These are phyloP conservation scores for Aspergillus proliferans DNA, from an alignment of 2,329 filamentous ascomycete genomes.

Conservation along the genomic window DNA sequence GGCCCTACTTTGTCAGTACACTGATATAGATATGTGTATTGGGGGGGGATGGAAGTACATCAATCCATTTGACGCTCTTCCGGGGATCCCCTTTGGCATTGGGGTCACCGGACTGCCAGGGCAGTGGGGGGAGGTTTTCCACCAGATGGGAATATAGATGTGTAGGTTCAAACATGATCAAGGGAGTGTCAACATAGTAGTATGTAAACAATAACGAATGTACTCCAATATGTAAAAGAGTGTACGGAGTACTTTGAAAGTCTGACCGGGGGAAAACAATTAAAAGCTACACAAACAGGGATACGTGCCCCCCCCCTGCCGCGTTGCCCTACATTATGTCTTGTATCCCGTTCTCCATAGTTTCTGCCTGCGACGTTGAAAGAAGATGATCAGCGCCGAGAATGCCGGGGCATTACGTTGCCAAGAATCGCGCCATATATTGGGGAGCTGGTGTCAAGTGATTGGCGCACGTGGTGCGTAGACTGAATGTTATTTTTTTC, in stretches of 20 bases:
- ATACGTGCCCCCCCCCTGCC: too few relatives aligned
- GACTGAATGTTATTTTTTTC: too few relatives aligned
- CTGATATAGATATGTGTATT: neutral
- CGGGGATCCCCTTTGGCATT: slow-evolving; percentile 26
- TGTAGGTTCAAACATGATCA: neutral
- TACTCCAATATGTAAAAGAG: neutral
- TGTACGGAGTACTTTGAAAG: neutral
- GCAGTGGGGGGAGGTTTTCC: slow-evolving; percentile 10
- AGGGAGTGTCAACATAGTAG: neutral
- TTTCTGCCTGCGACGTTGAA: neutral
- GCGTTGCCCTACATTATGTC: neutral
- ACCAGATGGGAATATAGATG: slow-evolving; percentile 14
- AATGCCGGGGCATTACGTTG: neutral
- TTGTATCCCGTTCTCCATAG: neutral
- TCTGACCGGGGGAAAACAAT: neutral
- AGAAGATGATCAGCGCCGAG: neutral
- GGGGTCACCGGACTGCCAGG: slow-evolving; percentile 17
- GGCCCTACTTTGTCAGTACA: slow-evolving; percentile 32
- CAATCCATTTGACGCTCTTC: slow-evolving; percentile 52
- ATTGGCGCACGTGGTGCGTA: too few relatives aligned
- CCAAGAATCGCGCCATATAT: neutral
- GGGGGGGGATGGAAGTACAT: slow-evolving; percentile 42
- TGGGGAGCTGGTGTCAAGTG: too few relatives aligned
- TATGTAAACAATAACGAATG: neutral
- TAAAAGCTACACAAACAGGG: too few relatives aligned